Percentiles rank a stretch among this genome's conserved stretches.
phyloP scores from a whole-genome alignment of 768 basidiomycete species.

The Mycena epipterygia region DNA sequence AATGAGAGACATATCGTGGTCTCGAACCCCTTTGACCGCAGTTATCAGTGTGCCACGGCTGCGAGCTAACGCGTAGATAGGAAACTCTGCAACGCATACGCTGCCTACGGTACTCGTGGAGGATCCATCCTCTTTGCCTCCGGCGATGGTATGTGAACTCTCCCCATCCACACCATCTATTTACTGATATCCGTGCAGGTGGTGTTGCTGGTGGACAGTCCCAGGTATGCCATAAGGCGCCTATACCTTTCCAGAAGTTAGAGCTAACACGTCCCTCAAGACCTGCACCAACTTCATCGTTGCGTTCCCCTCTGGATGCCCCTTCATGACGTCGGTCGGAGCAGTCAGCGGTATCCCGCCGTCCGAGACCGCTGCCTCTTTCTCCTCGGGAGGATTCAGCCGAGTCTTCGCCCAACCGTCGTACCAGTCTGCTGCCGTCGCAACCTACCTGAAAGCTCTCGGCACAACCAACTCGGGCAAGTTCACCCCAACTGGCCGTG shows the following conservation, averaged over 20 bases:
- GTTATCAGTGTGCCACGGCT: no score
- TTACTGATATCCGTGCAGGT: constrained; percentile 41
- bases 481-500: constrained; percentile 47
- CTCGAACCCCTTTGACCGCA: no score
- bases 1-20: no score
- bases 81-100: constrained; percentile 46
- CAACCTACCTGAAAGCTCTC: constrained; percentile 41
- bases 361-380: constrained; percentile 55
- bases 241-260: background rate
- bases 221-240: background rate
- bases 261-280: constrained; percentile 1
- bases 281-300: constrained; percentile 41
- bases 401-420: constrained; percentile 50
- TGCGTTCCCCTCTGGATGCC: constrained; percentile 66
- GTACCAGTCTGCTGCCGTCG: constrained; percentile 44
- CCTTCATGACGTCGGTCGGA: constrained; percentile 52
- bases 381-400: constrained; percentile 70
- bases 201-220: constrained; percentile 38
- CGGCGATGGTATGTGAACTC: constrained; percentile 56
- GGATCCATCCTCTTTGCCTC: constrained; percentile 62
- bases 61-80: no score
- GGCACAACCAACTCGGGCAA: constrained; percentile 55
- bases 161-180: constrained; percentile 48
- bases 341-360: constrained; percentile 54
- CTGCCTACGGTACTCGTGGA: constrained; percentile 58